Evolutionary conservation across 2,329 filamentous ascomycete genomes (phyloP), one percentile per base, ranked within the genome.

Genomic region (Colletotrichum tofieldiae): DNA sequence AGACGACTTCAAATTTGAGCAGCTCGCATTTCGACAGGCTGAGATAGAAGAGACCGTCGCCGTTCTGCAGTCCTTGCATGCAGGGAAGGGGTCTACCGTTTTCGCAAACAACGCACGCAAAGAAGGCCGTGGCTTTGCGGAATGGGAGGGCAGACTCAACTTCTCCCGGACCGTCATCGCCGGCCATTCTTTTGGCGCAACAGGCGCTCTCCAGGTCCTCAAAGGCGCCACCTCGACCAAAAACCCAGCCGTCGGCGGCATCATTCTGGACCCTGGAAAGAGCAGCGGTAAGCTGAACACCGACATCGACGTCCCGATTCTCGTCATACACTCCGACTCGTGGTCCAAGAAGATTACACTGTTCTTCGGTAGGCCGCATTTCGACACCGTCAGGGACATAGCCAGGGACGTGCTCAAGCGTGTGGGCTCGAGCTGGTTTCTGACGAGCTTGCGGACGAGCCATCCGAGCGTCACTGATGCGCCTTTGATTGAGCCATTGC

Each of bases 401-500:
- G 69, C 49, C 2, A 3, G 35, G 23, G 58, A 54, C 29, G 88
- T 88, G 2, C 79, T 83, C 26, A 75, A 81, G 70, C 80, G 85
- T 66, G 79, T 83, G 18, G 83, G 84, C 56, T 77, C 84, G 5
- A 82, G 83, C 2, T 90, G 88, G 88, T 90, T 90, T 79, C 78
- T 89, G 76, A 90, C 88, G 1, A 85, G 84, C 37, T 77, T 88
- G 1, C 86, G 86, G 41, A 89, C 88, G 0, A 82, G 89, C 0
- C 91, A 93, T 76, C 90, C 91, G 0, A 89, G 87, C 12, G 88
- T 92, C 26, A 92, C 91, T 0, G 91, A 93, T 76, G 91, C 91
- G 20, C 90, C 91, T 0, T 82, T 93, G 3, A 85, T 93, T 9
- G 87, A 92, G 72, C 91, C 91, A 0, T 81, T 87, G 62, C 81